Evolutionary conservation across 2,329 filamentous ascomycete species (phyloP).

Genomic region (Fusarium musae): DNA sequence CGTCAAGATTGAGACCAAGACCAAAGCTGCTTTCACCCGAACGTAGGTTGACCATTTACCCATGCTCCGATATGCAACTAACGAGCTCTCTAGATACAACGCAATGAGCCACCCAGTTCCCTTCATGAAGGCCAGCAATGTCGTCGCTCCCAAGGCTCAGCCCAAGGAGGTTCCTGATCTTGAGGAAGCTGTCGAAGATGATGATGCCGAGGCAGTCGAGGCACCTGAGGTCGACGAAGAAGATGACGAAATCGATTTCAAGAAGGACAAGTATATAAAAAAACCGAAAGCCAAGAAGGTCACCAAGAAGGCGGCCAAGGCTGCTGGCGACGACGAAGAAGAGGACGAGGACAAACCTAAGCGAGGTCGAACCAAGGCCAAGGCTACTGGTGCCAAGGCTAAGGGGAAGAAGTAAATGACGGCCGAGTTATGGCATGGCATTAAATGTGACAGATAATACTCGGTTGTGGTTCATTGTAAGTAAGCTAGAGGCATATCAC

Average conservation of each 20-base stretch:
- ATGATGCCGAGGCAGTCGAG: constrained; percentile 73
- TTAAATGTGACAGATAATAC: constrained; percentile 11
- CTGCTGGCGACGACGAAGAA: constrained; percentile 59
- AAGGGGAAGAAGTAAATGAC: constrained; percentile 58
- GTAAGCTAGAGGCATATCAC: background rate
- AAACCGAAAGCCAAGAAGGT: constrained; percentile 78
- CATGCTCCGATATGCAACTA: background rate
- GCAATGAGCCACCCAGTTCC: constrained; percentile 86
- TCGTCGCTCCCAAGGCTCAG: constrained; percentile 76
- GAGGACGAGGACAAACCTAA: constrained; percentile 59
- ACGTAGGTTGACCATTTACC: constrained; percentile 66
- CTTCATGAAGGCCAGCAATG: constrained; percentile 92
- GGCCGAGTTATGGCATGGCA: background rate
- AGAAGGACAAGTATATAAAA: constrained; percentile 97
- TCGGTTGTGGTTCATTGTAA: constrained; percentile 10
- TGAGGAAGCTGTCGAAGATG: constrained; percentile 95
- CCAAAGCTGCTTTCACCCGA: constrained; percentile 90
- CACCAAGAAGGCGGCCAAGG: constrained; percentile 57
- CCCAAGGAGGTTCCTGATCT: constrained; percentile 87
- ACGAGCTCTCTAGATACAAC: constrained; percentile 74
- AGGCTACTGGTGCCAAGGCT: constrained; percentile 54
- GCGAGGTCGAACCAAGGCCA: constrained; percentile 58
- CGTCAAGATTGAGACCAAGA: constrained; percentile 83
- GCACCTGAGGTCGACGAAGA: constrained; percentile 73
- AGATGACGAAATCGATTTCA: constrained; percentile 79